phyloP scores from a whole-genome alignment of 179 eudicot genomes.

The Actinidia polygama region DNA sequence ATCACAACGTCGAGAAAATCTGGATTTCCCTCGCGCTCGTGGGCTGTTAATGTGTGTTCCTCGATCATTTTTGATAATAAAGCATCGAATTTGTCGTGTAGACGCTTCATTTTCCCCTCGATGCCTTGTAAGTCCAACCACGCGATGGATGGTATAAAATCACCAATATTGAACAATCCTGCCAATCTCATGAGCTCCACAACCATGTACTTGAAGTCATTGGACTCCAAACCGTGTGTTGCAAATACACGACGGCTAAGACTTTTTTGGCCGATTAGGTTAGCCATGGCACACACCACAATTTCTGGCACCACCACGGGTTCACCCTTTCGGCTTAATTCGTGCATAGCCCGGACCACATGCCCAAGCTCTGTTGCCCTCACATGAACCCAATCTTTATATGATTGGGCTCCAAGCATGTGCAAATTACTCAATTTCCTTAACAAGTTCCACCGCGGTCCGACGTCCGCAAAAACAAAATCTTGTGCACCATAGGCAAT shows the following conservation, averaged over 20 bases:
- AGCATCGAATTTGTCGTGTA: constrained; percentile 36
- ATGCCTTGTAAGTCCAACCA: constrained; percentile 43
- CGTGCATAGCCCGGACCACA: constrained; percentile 28
- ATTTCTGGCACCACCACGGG: constrained; percentile 35
- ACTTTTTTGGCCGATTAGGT: constrained; percentile 38
- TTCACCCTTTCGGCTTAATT: constrained; percentile 21
- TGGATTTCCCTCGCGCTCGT: constrained; percentile 17
- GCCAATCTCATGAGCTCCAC: constrained; percentile 41
- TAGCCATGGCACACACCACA: constrained; percentile 34
- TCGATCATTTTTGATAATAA: constrained; percentile 34
- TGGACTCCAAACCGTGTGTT: constrained; percentile 27
- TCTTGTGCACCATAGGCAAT: constrained; percentile 42
- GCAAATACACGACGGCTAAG: constrained; percentile 36
- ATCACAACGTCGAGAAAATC: constrained; percentile 24
- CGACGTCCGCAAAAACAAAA: constrained; percentile 31
- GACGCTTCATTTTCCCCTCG: constrained; percentile 34
- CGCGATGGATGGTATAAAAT: constrained; percentile 32
- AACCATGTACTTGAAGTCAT: constrained; percentile 42
- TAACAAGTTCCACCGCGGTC: constrained; percentile 39
- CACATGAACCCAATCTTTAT: constrained; percentile 30
- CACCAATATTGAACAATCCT: constrained; percentile 33
- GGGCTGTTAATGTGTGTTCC: constrained; percentile 26
- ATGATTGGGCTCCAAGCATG: constrained; percentile 37
- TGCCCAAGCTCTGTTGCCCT: constrained; percentile 32
- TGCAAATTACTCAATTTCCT: constrained; percentile 34